A percentile compares a stretch with the other conserved stretches of the same genome.
Evolutionary conservation across 306 rosid species (phyloP).

Genomic region (Cercis canadensis): DNA sequence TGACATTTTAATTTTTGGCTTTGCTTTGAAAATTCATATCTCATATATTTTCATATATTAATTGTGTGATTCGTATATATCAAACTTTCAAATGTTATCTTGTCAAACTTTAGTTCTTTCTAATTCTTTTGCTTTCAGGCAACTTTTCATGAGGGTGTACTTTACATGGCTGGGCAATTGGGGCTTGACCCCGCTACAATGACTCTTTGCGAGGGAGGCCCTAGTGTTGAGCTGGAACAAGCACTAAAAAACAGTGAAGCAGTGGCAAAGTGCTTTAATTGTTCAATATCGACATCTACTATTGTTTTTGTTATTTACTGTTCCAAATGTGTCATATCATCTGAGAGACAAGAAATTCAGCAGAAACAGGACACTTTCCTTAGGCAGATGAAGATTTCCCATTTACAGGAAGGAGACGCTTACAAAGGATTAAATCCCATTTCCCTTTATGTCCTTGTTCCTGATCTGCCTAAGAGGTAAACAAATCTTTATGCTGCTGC

Average conservation of each 20-base stretch:
- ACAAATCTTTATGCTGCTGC: not conserved
- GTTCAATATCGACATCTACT: conserved; percentile 78
- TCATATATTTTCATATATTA: conserved; percentile 8
- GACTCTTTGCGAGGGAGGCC: conserved; percentile 76
- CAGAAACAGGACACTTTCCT: conserved; percentile 61
- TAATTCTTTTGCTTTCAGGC: conserved; percentile 62
- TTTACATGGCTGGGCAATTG: conserved; percentile 97
- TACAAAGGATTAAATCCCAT: conserved; percentile 60
- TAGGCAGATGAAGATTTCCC: conserved; percentile 55
- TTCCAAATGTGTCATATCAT: conserved; percentile 55
- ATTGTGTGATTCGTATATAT: conserved; percentile 14
- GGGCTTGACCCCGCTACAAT: conserved; percentile 95
- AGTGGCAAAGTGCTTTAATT: conserved; percentile 73
- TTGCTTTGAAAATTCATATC: not conserved
- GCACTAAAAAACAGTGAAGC: conserved; percentile 95
- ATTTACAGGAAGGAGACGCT: conserved; percentile 38
- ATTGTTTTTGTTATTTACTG: conserved; percentile 72
- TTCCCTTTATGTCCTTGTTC: conserved; percentile 71
- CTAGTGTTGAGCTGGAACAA: conserved; percentile 70
- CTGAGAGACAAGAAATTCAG: conserved; percentile 56
- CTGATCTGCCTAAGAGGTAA: conserved; percentile 90
- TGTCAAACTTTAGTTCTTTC: conserved; percentile 12
- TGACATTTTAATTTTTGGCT: not conserved
- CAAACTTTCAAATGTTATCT: conserved; percentile 24
- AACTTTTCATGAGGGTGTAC: conserved; percentile 83